Percentiles rank a stretch among this genome's conserved stretches.
These are phyloP conservation scores for Tricholoma bakamatsutake DNA, from an alignment of 768 basidiomycete genomes.

Conservation along the genomic window DNA sequence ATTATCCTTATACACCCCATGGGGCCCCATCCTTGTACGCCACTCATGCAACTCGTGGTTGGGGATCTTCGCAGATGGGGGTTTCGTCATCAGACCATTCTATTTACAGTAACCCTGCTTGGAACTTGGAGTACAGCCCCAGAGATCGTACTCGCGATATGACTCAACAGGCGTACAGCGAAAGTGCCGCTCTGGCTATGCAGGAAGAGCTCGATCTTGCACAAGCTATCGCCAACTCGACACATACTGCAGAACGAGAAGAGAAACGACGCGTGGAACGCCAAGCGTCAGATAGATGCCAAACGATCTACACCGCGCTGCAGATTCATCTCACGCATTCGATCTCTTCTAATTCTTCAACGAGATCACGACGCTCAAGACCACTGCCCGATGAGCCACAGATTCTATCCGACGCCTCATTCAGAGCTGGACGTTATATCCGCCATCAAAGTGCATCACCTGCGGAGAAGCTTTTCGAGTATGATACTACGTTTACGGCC, in stretches of 20 bases:
- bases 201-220: neutral
- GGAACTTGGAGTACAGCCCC: neutral
- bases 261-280: neutral
- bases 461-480: neutral
- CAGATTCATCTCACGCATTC: neutral
- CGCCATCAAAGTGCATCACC: neutral
- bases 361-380: neutral
- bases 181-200: neutral
- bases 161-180: neutral
- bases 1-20: neutral
- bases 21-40: neutral
- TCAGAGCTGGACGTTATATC: neutral
- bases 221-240: slow-evolving; percentile 1
- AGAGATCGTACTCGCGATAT: neutral
- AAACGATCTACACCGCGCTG: neutral
- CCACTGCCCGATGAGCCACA: neutral
- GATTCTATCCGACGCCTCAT: neutral
- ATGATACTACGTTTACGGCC: neutral
- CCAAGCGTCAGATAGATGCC: neutral
- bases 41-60: neutral
- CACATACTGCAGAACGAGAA: neutral
- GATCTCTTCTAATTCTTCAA: neutral
- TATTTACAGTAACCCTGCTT: neutral
- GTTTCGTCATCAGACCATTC: neutral
- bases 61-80: neutral